Evolutionary conservation across 805 yeast genomes (phyloP).

Genomic region (Candida michaelii): DNA sequence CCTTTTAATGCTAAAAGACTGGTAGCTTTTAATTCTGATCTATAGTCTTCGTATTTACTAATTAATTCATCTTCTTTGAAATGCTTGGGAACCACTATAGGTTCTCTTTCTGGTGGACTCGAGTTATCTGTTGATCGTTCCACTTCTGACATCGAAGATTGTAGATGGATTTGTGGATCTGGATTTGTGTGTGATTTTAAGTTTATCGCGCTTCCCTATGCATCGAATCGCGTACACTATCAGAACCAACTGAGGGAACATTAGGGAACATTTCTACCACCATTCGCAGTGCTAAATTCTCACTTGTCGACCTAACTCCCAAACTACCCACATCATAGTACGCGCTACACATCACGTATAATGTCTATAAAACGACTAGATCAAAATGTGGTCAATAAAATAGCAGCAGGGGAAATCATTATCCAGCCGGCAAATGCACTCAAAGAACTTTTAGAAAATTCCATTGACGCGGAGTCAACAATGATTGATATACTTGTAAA

Average conservation of each 20-base stretch:
- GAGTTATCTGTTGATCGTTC: constrained; percentile 6
- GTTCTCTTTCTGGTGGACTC: constrained; percentile 5
- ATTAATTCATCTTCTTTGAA: constrained; percentile 4
- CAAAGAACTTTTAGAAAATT: constrained; percentile 89
- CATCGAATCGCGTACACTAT: no score
- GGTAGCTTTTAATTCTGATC: constrained; percentile 10
- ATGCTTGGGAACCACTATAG: not conserved
- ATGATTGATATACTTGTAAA: constrained; percentile 76
- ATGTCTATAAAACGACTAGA: constrained; percentile 57
- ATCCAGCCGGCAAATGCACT: constrained; percentile 92
- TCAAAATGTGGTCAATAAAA: constrained; percentile 73
- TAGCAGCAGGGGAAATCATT: constrained; percentile 97
- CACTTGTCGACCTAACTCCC: no score
- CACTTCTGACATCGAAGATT: not conserved
- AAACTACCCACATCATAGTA: no score
- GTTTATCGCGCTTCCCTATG: no score
- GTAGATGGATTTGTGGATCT: not conserved
- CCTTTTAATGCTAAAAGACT: constrained; percentile 14
- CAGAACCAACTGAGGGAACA: no score
- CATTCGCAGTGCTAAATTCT: no score
- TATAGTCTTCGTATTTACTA: constrained; percentile 9
- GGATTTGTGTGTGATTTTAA: not conserved
- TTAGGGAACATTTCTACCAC: no score
- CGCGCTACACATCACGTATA: no score
- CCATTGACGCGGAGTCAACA: constrained; percentile 82